These are phyloP conservation scores for Melaleuca quinquenervia DNA, from an alignment of 345 rosid species.

Conservation along the genomic window DNA sequence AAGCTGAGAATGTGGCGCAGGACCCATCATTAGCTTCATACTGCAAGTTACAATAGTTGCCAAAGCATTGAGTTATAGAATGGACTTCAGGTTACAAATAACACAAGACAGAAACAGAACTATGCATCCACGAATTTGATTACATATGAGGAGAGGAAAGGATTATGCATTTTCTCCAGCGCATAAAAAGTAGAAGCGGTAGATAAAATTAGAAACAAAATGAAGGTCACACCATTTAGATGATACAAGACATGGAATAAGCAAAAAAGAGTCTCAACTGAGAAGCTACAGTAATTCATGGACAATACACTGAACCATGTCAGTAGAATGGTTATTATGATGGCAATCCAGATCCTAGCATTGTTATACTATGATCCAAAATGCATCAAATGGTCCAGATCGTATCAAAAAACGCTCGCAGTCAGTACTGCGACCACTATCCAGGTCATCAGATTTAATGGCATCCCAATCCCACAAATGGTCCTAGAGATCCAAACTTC, in stretches of 20 bases:
- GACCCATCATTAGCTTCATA: slow-evolving; percentile 62
- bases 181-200: background rate
- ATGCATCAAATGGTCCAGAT: background rate
- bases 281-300: background rate
- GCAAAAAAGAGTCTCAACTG: background rate
- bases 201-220: background rate
- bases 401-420: background rate
- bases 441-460: background rate
- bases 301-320: background rate
- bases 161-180: background rate
- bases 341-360: background rate
- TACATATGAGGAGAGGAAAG: background rate
- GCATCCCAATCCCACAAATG: background rate
- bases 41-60: slow-evolving; percentile 19
- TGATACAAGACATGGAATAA: background rate
- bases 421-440: background rate
- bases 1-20: slow-evolving; percentile 84
- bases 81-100: background rate
- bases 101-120: background rate
- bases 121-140: background rate
- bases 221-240: background rate
- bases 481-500: background rate
- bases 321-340: background rate
- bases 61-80: background rate
- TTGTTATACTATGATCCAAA: background rate